phyloP scores from a whole-genome alignment of 1,284 basidiomycete genomes.

The Tylopilus orsonianus region DNA sequence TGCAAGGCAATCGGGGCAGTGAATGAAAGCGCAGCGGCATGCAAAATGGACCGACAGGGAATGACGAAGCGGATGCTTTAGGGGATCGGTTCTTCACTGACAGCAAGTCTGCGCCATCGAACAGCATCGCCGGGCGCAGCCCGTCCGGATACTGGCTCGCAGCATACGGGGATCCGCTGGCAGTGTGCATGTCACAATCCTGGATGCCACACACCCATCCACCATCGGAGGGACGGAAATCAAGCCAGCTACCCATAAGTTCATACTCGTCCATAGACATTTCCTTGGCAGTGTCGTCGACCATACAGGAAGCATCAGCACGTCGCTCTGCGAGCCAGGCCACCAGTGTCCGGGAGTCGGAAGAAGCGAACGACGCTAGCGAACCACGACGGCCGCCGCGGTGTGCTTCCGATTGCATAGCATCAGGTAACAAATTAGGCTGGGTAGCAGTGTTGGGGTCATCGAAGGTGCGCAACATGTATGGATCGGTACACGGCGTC shows the following conservation, averaged over 20 bases:
- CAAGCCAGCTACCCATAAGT: conserved; percentile 46
- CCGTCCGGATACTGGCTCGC: conserved; percentile 10
- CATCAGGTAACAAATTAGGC: conserved; percentile 2
- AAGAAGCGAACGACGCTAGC: conserved; percentile 31
- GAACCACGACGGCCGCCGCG: conserved; percentile 15
- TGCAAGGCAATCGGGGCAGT: conserved; percentile 30
- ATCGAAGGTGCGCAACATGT: conserved; percentile 14
- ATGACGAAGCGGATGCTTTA: conserved; percentile 2
- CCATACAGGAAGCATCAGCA: conserved; percentile 20
- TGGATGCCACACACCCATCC: conserved; percentile 31
- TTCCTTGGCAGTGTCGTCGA: conserved; percentile 22
- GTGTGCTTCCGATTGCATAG: conserved; percentile 3
- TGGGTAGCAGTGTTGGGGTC: conserved; percentile 1
- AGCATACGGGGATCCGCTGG: conserved; percentile 23
- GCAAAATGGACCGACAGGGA: conserved; percentile 15
- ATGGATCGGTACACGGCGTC: conserved; percentile 8
- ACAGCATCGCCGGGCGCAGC: conserved; percentile 29
- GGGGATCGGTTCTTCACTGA: conserved; percentile 6
- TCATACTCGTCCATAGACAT: conserved; percentile 50
- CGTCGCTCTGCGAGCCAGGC: conserved; percentile 41
- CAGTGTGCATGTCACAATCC: conserved; percentile 31
- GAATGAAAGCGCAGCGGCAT: conserved; percentile 23
- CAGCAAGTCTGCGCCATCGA: conserved; percentile 20
- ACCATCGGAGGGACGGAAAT: conserved; percentile 22
- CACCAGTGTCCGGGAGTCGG: conserved; percentile 37